Conservation (phyloP, 2,329 filamentous ascomycete genomes). For the Knoxdaviesia proteae region DNA sequence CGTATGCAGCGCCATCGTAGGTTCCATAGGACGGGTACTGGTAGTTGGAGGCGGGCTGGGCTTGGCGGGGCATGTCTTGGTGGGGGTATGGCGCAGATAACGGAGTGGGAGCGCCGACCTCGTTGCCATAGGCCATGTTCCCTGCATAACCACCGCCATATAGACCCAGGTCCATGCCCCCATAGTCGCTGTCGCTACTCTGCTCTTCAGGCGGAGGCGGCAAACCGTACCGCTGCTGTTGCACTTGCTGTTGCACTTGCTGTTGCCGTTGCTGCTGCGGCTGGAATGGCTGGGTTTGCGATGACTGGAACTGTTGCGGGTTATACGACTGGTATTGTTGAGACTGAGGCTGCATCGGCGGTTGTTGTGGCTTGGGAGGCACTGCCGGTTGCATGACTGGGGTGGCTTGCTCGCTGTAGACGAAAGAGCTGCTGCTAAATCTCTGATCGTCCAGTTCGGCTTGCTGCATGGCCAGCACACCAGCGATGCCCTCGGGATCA, state of each 20-base stretch:
- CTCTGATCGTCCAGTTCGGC: slow-evolving; percentile 58
- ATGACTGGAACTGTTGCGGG: too few relatives aligned
- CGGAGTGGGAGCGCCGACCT: slow-evolving; percentile 19
- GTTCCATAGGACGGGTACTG: slow-evolving; percentile 13
- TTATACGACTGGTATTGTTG: too few relatives aligned
- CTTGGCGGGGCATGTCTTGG: slow-evolving; percentile 25
- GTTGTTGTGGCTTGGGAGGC: slow-evolving; percentile 2
- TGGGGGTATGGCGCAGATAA: slow-evolving; percentile 15
- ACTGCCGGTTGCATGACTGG: too few relatives aligned
- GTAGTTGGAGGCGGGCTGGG: slow-evolving; percentile 19
- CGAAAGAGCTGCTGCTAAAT: slow-evolving; percentile 12
- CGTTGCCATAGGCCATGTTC: slow-evolving; percentile 27
- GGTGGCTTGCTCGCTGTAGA: too few relatives aligned
- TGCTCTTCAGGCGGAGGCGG: slow-evolving; percentile 24
- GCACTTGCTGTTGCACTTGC: too few relatives aligned
- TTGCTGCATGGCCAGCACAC: slow-evolving; percentile 63
- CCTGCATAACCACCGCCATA: slow-evolving; percentile 51
- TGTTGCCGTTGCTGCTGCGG: too few relatives aligned
- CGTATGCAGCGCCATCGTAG: slow-evolving; percentile 14
- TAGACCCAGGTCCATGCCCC: slow-evolving; percentile 48
- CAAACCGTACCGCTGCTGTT: too few relatives aligned
- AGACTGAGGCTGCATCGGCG: slow-evolving; percentile 5
- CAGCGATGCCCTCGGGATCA: slow-evolving; percentile 71
- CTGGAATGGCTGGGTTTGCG: too few relatives aligned
- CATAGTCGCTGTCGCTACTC: slow-evolving; percentile 54